Conservation (phyloP, 176 grass and related monocot species). For the Carex littledalei region DNA sequence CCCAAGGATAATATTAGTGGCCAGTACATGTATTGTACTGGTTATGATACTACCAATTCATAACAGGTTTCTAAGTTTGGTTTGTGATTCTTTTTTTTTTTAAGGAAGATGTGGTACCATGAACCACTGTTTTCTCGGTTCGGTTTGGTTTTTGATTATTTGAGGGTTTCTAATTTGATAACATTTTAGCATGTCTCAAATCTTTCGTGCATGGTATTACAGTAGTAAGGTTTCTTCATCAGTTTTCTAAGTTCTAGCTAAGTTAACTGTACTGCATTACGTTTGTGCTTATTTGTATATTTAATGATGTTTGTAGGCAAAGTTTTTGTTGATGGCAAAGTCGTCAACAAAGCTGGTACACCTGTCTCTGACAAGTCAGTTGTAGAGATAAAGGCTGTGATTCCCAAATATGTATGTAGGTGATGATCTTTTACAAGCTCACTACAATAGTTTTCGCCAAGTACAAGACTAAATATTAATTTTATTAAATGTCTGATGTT, state of each 20-base stretch:
- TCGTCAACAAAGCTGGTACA: constrained; percentile 82
- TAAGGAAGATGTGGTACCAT: no score
- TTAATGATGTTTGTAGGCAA: constrained; percentile 51
- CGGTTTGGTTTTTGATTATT: constrained; percentile 9
- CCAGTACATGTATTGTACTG: neutral
- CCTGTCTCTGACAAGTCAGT: constrained; percentile 85
- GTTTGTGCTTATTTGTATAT: neutral
- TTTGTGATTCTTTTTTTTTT: constrained; percentile 9
- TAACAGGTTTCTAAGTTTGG: neutral
- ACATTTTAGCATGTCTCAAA: neutral
- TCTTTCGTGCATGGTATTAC: neutral
- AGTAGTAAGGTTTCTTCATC: neutral
- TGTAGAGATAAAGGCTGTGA: constrained; percentile 85
- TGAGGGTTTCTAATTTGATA: constrained; percentile 14
- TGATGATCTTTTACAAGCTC: constrained; percentile 58
- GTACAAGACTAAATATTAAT: neutral
- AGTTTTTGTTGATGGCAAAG: constrained; percentile 86
- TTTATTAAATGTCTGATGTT: neutral
- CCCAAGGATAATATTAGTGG: neutral
- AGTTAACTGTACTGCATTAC: neutral
- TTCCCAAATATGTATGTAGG: constrained; percentile 99
- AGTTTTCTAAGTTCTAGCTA: neutral
- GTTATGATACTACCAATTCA: neutral
- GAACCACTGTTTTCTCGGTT: no score
- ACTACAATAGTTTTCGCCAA: constrained; percentile 10